phyloP scores from a whole-genome alignment of 1,284 basidiomycete species.

The Cryptococcus depauperatus region DNA sequence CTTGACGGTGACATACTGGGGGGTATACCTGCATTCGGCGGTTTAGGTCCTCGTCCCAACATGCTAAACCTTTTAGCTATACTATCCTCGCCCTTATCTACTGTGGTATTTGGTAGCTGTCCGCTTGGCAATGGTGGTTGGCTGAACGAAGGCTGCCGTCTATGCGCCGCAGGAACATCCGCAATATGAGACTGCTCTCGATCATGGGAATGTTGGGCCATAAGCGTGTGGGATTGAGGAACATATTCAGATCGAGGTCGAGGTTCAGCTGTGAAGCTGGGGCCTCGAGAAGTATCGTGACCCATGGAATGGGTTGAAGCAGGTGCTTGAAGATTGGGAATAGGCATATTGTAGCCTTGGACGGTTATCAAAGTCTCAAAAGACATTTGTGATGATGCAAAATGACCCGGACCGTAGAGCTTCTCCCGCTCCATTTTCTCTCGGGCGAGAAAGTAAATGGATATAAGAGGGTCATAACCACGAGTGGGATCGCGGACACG shows the following conservation, averaged over 20 bases:
- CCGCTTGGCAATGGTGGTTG: conserved; percentile 44
- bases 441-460: conserved; percentile 90
- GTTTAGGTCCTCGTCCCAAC: conserved; percentile 15
- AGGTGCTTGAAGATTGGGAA: conserved; percentile 71
- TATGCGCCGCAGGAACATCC: conserved; percentile 42
- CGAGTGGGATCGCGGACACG: conserved; percentile 67
- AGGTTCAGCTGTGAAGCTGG: conserved; percentile 49
- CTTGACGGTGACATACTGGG: conserved; percentile 9
- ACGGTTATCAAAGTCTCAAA: conserved; percentile 25
- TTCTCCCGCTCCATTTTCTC: conserved; percentile 92
- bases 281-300: conserved; percentile 50
- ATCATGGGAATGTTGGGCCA: conserved; percentile 43
- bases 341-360: conserved; percentile 63
- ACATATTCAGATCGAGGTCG: conserved; percentile 27
- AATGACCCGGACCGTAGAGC: conserved; percentile 86
- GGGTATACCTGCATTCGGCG: conserved; percentile 10
- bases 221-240: conserved; percentile 27
- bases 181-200: conserved; percentile 33
- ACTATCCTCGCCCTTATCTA: background rate
- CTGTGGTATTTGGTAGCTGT: background rate
- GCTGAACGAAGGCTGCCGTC: conserved; percentile 49
- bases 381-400: conserved; percentile 79
- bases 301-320: conserved; percentile 52
- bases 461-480: conserved; percentile 89
- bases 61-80: conserved; percentile 24